These are phyloP conservation scores for Eimeria acervulina DNA, from an alignment of 169 alveolate genomes.

Conservation along the genomic window DNA sequence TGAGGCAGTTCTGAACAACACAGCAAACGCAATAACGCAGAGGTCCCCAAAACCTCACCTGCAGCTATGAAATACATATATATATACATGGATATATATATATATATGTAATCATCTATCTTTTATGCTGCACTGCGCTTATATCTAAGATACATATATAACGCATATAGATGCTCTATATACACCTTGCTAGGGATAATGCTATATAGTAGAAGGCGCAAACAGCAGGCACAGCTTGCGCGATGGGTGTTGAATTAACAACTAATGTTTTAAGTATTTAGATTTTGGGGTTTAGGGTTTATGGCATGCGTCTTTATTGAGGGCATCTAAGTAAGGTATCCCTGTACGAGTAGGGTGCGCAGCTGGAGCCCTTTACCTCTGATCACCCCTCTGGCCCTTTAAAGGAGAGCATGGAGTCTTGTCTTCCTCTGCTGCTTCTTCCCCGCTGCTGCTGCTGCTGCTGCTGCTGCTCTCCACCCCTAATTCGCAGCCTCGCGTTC, in stretches of 20 bases:
- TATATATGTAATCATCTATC: too few species aligned
- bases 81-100: too few species aligned
- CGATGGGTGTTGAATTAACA: too few species aligned
- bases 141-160: too few species aligned
- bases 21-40: too few species aligned
- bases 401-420: not conserved
- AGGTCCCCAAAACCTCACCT: too few species aligned
- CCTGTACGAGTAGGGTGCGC: not conserved
- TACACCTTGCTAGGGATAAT: not conserved
- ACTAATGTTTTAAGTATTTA: not conserved
- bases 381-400: not conserved
- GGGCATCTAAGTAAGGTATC: not conserved
- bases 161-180: not conserved
- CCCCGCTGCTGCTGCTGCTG: conserved; percentile 60
- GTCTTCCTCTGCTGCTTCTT: not conserved
- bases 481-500: conserved; percentile 40
- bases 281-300: too few species aligned
- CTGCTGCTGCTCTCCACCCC: conserved; percentile 69
- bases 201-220: not conserved
- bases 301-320: not conserved
- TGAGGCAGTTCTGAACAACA: not conserved
- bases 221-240: not conserved
- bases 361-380: not conserved
- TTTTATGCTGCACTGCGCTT: too few species aligned
- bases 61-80: too few species aligned